These are phyloP conservation scores for Globisporangium lucens DNA, from an alignment of 352 stramenopile genomes.

Conservation along the genomic window DNA sequence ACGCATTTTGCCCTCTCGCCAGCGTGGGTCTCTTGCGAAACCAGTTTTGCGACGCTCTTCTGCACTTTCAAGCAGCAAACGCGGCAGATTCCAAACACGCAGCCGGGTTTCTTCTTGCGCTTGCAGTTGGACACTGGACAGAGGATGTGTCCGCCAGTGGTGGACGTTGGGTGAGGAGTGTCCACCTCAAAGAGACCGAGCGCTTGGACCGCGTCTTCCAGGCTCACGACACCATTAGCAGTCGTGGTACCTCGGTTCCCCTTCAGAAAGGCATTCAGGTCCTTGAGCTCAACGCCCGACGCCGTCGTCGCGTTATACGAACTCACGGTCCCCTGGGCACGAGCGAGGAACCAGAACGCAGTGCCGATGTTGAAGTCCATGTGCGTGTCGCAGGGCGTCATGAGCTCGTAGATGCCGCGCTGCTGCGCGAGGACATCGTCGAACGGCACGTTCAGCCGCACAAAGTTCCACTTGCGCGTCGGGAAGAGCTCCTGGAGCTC, in stretches of 20 bases:
- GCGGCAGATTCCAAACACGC: constrained; percentile 41
- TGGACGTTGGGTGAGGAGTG: neutral
- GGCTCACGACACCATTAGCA: neutral
- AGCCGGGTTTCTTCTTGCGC: constrained; percentile 45
- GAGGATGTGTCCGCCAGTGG: neutral
- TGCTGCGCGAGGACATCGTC: constrained; percentile 66
- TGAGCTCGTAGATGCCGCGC: constrained; percentile 66
- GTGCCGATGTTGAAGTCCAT: constrained; percentile 99
- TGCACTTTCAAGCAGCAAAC: constrained; percentile 52
- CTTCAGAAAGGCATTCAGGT: constrained; percentile 43
- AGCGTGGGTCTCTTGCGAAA: constrained; percentile 9
- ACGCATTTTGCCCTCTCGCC: constrained; percentile 12
- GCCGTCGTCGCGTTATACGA: neutral
- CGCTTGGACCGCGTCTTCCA: constrained; percentile 29
- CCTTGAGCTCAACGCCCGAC: constrained; percentile 13
- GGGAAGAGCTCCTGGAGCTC: constrained; percentile 89
- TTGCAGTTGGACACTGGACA: constrained; percentile 40
- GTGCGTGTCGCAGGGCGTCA: constrained; percentile 85
- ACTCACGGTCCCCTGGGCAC: constrained; percentile 45
- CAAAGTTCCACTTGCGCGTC: constrained; percentile 75
- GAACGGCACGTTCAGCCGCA: constrained; percentile 83
- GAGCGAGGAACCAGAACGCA: constrained; percentile 94
- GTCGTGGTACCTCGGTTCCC: constrained; percentile 10
- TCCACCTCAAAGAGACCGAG: constrained; percentile 26
- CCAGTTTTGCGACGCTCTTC: constrained; percentile 23